phyloP scores from a whole-genome alignment of 495 filamentous ascomycete genomes.

The Sphaerosporella brunnea region DNA sequence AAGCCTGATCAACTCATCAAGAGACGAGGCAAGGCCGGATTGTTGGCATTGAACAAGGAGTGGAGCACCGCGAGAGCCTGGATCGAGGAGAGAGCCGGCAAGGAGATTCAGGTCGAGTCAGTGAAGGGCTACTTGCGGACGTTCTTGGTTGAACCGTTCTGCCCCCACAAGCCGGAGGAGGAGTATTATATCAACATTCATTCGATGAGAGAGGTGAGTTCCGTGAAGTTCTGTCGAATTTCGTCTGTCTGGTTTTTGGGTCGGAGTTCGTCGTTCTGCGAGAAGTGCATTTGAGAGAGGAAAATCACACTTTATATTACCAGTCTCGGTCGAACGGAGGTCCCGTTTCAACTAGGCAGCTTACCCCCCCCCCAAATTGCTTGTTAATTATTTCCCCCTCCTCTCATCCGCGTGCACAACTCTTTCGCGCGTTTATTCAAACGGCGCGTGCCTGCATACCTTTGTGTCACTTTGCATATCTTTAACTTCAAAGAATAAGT shows the following conservation, averaged over 20 bases:
- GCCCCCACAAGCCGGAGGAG: slow-evolving; percentile 77
- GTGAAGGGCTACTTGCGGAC: slow-evolving; percentile 73
- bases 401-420: too few species aligned
- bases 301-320: slow-evolving; percentile 7
- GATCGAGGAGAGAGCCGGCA: slow-evolving; percentile 81
- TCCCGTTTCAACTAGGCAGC: slow-evolving; percentile 5
- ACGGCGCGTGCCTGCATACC: too few species aligned
- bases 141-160: slow-evolving; percentile 97
- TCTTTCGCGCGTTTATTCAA: too few species aligned
- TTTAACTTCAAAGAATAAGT: too few species aligned
- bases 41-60: slow-evolving; percentile 90
- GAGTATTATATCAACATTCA: slow-evolving; percentile 99
- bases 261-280: slow-evolving; percentile 8
- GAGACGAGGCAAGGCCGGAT: slow-evolving; percentile 93
- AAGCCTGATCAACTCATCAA: slow-evolving; percentile 99
- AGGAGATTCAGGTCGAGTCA: slow-evolving; percentile 81
- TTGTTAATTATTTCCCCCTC: too few species aligned
- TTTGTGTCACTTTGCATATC: too few species aligned
- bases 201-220: slow-evolving; percentile 69
- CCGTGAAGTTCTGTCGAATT: slow-evolving; percentile 3
- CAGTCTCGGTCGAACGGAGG: slow-evolving; percentile 20
- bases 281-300: slow-evolving; percentile 1
- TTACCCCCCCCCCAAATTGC: too few species aligned
- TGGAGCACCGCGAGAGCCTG: slow-evolving; percentile 85
- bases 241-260: slow-evolving; percentile 8